phyloP scores from a whole-genome alignment of 345 rosid genomes.

The Eucalyptus polyanthemos region DNA sequence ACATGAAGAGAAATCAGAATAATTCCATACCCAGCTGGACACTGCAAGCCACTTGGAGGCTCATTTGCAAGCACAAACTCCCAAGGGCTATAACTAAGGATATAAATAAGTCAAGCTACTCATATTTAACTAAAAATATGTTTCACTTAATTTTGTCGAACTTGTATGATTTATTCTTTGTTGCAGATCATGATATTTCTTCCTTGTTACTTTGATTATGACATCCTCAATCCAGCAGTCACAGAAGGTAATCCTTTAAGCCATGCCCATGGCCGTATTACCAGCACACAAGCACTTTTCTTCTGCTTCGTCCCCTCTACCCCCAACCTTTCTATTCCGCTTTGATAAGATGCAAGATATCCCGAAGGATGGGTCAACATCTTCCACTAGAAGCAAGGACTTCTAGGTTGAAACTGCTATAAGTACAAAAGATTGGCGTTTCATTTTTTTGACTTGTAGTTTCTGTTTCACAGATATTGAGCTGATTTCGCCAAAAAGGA shows the following conservation, averaged over 20 bases:
- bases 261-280: neutral
- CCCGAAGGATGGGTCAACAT: neutral
- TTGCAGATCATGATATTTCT: neutral
- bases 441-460: neutral
- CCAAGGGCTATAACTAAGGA: neutral
- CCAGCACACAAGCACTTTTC: neutral
- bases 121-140: neutral
- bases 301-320: neutral
- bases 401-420: neutral
- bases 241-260: neutral
- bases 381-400: neutral
- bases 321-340: neutral
- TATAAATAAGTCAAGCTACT: neutral
- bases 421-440: neutral
- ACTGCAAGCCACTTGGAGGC: neutral
- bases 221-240: neutral
- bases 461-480: neutral
- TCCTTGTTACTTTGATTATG: neutral
- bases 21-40: neutral
- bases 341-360: neutral
- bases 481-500: neutral
- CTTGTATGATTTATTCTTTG: neutral
- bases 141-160: neutral
- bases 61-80: neutral
- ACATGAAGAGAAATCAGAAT: neutral